These are phyloP conservation scores for Soucietia sequanensis DNA, from an alignment of 805 yeast species.

Conservation along the genomic window DNA sequence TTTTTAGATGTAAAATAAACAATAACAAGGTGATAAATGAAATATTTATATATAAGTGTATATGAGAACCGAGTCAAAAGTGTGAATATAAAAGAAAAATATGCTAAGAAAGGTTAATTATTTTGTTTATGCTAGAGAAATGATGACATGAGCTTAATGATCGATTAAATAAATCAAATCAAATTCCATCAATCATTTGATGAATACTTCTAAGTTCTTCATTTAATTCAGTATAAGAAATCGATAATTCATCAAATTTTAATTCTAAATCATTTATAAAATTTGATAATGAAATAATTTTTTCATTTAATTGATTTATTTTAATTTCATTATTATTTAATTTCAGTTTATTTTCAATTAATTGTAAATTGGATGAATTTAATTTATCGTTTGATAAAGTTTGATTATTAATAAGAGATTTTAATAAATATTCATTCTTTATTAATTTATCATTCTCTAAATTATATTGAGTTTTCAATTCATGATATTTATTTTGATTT, in stretches of 20 bases:
- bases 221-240: conserved; percentile 4
- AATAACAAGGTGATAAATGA: no score
- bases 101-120: no score
- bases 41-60: no score
- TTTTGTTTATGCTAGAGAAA: conserved; percentile 15
- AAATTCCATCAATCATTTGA: conserved; percentile 9
- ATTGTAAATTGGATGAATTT: conserved; percentile 4
- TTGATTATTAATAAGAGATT: conserved; percentile 9
- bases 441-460: conserved; percentile 8
- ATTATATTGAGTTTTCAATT: conserved; percentile 8
- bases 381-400: conserved; percentile 8
- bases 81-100: no score
- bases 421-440: conserved; percentile 12
- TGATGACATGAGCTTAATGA: no score
- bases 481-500: conserved; percentile 10
- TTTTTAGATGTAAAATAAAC: no score
- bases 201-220: conserved; percentile 13
- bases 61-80: no score
- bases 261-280: conserved; percentile 11
- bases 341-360: conserved; percentile 2
- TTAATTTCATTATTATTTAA: conserved; percentile 8
- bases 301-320: not conserved
- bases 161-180: no score
- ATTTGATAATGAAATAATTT: conserved; percentile 3
- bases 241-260: conserved; percentile 7